Percentiles rank a stretch among this genome's conserved stretches.
These are phyloP conservation scores for Petunia axillaris DNA, from an alignment of 257 asterid genomes.

Conservation along the genomic window DNA sequence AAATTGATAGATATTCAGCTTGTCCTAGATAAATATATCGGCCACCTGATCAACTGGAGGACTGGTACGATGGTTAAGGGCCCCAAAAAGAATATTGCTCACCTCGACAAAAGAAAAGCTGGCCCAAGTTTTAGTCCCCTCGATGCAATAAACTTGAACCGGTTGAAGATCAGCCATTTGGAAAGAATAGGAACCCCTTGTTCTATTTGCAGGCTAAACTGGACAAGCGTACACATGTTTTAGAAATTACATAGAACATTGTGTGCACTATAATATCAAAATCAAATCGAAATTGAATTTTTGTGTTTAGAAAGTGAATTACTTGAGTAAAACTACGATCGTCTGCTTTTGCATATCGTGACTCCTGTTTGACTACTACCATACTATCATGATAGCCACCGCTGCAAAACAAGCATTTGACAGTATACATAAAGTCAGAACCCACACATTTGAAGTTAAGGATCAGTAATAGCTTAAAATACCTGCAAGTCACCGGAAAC, in stretches of 20 bases:
- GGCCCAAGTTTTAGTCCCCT: constrained; percentile 87
- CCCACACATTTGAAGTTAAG: constrained; percentile 20
- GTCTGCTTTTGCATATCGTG: constrained; percentile 83
- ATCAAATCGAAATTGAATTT: background rate
- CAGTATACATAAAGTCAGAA: constrained; percentile 26
- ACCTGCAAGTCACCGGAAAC: constrained; percentile 97
- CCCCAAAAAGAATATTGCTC: constrained; percentile 6
- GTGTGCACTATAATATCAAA: background rate
- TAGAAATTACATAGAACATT: constrained; percentile 22
- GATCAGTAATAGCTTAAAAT: constrained; percentile 31
- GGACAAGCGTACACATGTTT: constrained; percentile 38
- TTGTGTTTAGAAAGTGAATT: constrained; percentile 32
- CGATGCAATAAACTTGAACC: constrained; percentile 86
- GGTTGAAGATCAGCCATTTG: constrained; percentile 89
- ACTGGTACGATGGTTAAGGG: too few relatives aligned
- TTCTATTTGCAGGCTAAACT: constrained; percentile 92
- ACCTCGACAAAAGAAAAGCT: constrained; percentile 92
- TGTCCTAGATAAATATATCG: background rate
- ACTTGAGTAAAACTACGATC: constrained; percentile 80
- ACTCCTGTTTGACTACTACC: constrained; percentile 92
- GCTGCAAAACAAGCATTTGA: constrained; percentile 47
- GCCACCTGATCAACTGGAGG: constrained; percentile 48
- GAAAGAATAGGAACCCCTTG: constrained; percentile 96
- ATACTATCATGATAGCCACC: constrained; percentile 87
- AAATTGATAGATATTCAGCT: background rate